Conservation (phyloP, 305 asterid genomes). For the Fraxinus nigra region DNA sequence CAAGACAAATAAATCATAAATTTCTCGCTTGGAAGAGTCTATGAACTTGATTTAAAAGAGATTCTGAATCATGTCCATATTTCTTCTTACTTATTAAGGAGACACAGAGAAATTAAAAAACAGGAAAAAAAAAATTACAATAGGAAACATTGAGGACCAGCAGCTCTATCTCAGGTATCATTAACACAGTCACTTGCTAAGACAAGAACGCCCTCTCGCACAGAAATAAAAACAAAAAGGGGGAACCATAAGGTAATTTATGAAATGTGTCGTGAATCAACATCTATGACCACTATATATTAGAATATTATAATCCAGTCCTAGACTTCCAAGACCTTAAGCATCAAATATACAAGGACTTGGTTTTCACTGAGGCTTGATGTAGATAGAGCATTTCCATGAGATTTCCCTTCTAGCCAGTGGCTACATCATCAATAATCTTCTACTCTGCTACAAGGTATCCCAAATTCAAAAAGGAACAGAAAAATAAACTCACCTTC, state of each 20-base stretch:
- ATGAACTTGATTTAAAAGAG: neutral
- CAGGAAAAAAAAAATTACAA: neutral
- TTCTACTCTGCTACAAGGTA: neutral
- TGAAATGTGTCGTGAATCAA: neutral
- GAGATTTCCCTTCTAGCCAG: neutral
- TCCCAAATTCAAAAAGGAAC: constrained; percentile 7
- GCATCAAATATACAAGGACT: neutral
- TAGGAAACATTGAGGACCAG: neutral
- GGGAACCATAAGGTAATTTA: neutral
- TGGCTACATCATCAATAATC: neutral
- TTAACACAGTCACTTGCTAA: neutral
- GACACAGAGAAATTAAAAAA: neutral
- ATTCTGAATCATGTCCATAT: neutral
- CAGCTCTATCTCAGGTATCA: neutral
- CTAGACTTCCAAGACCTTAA: neutral
- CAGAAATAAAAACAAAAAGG: neutral
- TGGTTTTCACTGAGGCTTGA: constrained; percentile 4
- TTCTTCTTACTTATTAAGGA: neutral
- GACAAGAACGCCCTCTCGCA: neutral
- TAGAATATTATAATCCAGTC: neutral
- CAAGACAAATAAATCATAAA: neutral
- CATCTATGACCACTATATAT: neutral
- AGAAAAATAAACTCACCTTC: constrained; percentile 45
- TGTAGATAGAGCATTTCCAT: neutral
- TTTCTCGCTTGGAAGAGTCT: too few species aligned